Base-by-base conservation (phyloP, 2,329 filamentous ascomycete genomes). In the Xylariales sp. region DNA sequence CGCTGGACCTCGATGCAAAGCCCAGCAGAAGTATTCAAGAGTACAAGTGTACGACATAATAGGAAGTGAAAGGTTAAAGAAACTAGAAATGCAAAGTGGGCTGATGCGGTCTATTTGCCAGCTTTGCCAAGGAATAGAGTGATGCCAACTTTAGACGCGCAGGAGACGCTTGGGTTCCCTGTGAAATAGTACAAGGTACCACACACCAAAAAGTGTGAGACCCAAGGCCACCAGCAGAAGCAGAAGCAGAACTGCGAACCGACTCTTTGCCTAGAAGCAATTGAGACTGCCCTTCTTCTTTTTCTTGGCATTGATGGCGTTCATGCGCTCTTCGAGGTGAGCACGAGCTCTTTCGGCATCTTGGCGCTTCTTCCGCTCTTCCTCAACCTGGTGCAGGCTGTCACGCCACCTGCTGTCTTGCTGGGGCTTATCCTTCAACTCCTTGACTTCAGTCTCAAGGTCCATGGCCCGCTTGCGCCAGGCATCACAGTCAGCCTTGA, bases 241-340 rank as follows among this genome's bases (percentile, higher is more conserved):
- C 30, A 51, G 37, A 19, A 50, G 34, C 35, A 51, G 37, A 19
- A 29, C 32, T 27, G 35, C 43, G 24, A 31, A 41, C 29, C 33
- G 50, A 53, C 51, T 29, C 46, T 48, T 43, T 40, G 48, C 59
- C 65, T 88, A 96, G 73, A 98, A 98, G 76, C 93, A 98, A 71
- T 96, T 97, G 64, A 98, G 76, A 50, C 85, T 90, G 55, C 85
- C 81, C 77, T 95, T 95, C 74, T 89, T 90, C 78, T 94, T 90
- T 76, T 91, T 95, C 73, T 94, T 93, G 69, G 86, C 80, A 65
- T 83, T 90, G 61, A 93, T 84, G 41, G 86, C 83, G 55, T 91
- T 89, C 82, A 98, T 98, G 40, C 91, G 80, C 69, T 95, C 88
- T 66, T 98, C 91, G 18, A 98, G 77, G 55, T 95, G 87, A 27